Evolutionary conservation across 2,329 filamentous ascomycete species (phyloP).

Genomic region (Tolypocladium guangdongense): DNA sequence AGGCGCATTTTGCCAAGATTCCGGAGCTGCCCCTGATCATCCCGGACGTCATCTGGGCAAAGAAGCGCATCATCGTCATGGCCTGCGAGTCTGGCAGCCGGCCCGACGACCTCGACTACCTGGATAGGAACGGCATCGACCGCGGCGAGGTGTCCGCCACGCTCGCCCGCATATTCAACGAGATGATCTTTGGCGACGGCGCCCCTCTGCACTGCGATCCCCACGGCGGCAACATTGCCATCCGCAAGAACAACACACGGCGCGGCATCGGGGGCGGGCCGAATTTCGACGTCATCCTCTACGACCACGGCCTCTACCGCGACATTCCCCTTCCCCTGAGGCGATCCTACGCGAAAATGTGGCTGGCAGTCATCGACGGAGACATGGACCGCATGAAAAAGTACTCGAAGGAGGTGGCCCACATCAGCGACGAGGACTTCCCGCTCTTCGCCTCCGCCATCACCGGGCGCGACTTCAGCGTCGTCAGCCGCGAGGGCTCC

Average conservation of each 20-base stretch:
- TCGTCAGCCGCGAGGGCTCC: constrained; percentile 52
- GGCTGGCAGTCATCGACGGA: constrained; percentile 88
- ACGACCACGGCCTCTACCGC: constrained; percentile 94
- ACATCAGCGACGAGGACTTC: constrained; percentile 81
- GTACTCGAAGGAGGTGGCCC: constrained; percentile 81
- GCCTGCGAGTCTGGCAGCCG: constrained; percentile 79
- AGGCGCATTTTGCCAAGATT: constrained; percentile 68
- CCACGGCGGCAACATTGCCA: constrained; percentile 90
- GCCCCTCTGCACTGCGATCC: constrained; percentile 94
- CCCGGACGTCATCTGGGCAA: constrained; percentile 81
- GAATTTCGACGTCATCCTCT: constrained; percentile 93
- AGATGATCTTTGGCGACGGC: constrained; percentile 92
- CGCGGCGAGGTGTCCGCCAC: constrained; percentile 91
- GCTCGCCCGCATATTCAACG: constrained; percentile 88
- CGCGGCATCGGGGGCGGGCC: constrained; percentile 37
- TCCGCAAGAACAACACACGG: constrained; percentile 60
- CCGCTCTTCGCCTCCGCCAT: constrained; percentile 93
- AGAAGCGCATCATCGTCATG: constrained; percentile 87
- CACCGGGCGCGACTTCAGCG: constrained; percentile 80
- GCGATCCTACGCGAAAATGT: constrained; percentile 88
- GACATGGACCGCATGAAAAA: constrained; percentile 79
- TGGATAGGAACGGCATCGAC: constrained; percentile 80
- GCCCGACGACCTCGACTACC: constrained; percentile 77
- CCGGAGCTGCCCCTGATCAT: constrained; percentile 74
- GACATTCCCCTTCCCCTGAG: constrained; percentile 73